Evolutionary conservation across 768 basidiomycete species (phyloP).

Genomic region (Gymnopilus dilepis): DNA sequence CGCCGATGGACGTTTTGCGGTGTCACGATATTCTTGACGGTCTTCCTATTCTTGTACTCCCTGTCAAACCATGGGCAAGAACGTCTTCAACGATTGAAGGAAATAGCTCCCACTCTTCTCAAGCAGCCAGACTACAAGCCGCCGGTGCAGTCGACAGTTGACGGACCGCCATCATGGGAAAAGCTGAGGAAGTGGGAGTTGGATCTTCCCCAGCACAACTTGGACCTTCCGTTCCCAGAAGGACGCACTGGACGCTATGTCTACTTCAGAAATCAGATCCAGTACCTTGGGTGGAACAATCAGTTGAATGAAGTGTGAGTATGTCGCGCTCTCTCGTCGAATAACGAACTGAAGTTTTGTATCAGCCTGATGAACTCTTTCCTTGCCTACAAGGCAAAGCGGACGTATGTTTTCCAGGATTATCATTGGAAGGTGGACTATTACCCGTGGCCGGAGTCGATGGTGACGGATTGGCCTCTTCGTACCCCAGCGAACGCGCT

Average conservation of each 20-base stretch:
- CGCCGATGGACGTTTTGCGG: neutral
- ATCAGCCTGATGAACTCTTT: constrained; percentile 53
- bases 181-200: constrained; percentile 45
- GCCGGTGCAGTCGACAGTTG: neutral
- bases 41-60: neutral
- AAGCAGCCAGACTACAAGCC: neutral
- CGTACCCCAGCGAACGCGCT: constrained; percentile 49
- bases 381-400: constrained; percentile 54
- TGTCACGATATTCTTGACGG: neutral
- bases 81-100: neutral
- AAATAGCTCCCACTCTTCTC: neutral
- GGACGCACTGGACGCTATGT: constrained; percentile 54
- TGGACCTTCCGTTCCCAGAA: constrained; percentile 53
- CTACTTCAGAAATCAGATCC: constrained; percentile 51
- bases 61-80: neutral
- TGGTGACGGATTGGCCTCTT: constrained; percentile 31
- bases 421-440: constrained; percentile 49
- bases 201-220: constrained; percentile 55
- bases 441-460: constrained; percentile 46
- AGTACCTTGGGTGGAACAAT: constrained; percentile 57
- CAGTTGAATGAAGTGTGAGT: constrained; percentile 56
- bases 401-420: constrained; percentile 57
- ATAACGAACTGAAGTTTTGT: neutral
- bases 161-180: constrained; percentile 24
- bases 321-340: neutral